Percentiles rank a stretch among this genome's conserved stretches.
phyloP scores from a whole-genome alignment of 345 rosid species.

The Eucalyptus cladocalyx region DNA sequence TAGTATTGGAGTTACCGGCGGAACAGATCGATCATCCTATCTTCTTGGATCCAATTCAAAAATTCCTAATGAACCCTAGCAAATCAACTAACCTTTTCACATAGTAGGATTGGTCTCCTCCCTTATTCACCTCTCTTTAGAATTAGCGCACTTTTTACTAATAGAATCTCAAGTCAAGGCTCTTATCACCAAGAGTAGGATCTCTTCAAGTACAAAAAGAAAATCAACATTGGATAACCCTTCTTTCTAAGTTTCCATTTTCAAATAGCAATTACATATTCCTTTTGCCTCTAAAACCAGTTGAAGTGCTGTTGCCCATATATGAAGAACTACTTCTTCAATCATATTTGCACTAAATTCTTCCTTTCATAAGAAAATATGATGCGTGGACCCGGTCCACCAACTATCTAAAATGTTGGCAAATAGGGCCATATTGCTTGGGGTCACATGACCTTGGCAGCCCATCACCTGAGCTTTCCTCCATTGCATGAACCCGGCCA shows the following conservation, averaged over 20 bases:
- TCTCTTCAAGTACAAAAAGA: neutral
- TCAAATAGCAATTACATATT: neutral
- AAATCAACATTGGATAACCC: too few species aligned
- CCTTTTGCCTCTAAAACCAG: neutral
- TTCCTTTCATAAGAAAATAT: neutral
- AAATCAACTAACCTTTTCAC: neutral
- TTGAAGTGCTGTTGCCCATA: neutral
- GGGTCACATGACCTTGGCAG: neutral
- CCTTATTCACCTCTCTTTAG: neutral
- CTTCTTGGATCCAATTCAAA: neutral
- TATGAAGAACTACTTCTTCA: neutral
- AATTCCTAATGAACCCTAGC: neutral
- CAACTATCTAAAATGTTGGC: neutral
- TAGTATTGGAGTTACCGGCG: neutral
- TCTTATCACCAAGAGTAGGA: neutral
- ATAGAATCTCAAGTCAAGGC: neutral
- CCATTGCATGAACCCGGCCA: neutral
- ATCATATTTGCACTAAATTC: neutral
- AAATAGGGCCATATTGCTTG: neutral
- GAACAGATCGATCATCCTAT: neutral
- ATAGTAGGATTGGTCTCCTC: neutral
- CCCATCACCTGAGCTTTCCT: neutral
- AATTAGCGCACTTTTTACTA: neutral
- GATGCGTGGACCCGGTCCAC: neutral
- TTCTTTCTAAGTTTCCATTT: too few species aligned